Percentiles rank a stretch among this genome's conserved stretches.
Conservation (phyloP, 768 basidiomycete species). For the Cantharellus cinnabarinus region DNA sequence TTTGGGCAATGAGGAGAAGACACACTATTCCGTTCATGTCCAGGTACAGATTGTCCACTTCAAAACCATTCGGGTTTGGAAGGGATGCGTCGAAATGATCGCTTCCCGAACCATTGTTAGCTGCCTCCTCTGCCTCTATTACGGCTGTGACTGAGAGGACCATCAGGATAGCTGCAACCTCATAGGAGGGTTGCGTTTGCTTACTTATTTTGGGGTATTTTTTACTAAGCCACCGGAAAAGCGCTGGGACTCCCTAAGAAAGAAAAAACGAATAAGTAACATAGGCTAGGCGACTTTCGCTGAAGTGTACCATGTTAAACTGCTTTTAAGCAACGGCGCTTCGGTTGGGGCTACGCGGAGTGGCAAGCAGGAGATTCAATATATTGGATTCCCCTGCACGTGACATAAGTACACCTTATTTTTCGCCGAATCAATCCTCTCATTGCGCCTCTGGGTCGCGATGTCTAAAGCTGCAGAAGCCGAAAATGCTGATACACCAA, state of each 20-base stretch:
- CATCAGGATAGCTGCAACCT: neutral
- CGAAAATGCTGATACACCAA: neutral
- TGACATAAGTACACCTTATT: neutral
- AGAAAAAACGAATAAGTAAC: neutral
- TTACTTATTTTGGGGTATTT: conserved; percentile 94
- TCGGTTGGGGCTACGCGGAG: neutral
- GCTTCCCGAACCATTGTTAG: conserved; percentile 40
- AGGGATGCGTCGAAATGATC: conserved; percentile 53
- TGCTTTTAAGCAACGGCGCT: neutral
- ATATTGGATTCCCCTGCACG: neutral
- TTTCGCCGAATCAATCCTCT: neutral
- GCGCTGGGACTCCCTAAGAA: conserved; percentile 79
- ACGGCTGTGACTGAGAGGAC: conserved; percentile 45
- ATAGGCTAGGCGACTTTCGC: neutral
- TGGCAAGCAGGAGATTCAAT: neutral
- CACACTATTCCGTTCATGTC: conserved; percentile 98
- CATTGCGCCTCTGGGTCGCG: too few species aligned
- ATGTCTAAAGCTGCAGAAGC: too few species aligned
- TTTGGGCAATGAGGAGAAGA: conserved; percentile 6
- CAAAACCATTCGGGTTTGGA: conserved; percentile 85
- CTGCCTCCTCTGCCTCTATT: conserved; percentile 62
- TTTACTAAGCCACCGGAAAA: conserved; percentile 96
- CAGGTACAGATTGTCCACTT: conserved; percentile 91
- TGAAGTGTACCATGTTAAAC: conserved; percentile 1
- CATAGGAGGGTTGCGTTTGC: conserved; percentile 13